phyloP scores from a whole-genome alignment of 139 green algal species.

The Picocystis salinarum region DNA sequence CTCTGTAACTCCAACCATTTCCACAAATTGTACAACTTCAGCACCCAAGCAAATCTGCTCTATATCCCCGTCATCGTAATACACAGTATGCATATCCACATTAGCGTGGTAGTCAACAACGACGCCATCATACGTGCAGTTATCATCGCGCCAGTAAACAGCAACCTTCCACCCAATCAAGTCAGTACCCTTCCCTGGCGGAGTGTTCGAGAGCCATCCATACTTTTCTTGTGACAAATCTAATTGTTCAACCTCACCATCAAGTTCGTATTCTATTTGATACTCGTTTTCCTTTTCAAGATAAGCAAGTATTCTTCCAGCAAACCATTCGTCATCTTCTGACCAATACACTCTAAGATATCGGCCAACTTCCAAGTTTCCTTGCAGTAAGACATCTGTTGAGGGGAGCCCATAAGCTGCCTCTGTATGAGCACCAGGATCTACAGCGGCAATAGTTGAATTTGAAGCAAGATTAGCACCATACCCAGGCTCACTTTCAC shows the following conservation, averaged over 20 bases:
- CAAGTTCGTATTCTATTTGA: slow-evolving; percentile 37
- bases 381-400: too few species aligned
- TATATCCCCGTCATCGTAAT: slow-evolving; percentile 30
- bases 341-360: slow-evolving; percentile 33
- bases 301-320: slow-evolving; percentile 13
- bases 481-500: too few species aligned
- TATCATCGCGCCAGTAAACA: slow-evolving; percentile 2
- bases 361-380: too few species aligned
- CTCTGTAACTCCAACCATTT: too few species aligned
- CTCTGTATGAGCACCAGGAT: too few species aligned
- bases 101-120: neutral
- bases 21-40: slow-evolving; percentile 8
- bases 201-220: neutral
- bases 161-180: neutral
- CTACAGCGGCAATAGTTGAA: too few species aligned
- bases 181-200: neutral
- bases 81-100: slow-evolving; percentile 7
- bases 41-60: slow-evolving; percentile 16
- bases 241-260: slow-evolving; percentile 24
- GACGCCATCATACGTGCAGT: neutral
- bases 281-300: too few species aligned
- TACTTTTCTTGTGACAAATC: slow-evolving; percentile 7
- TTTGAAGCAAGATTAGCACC: too few species aligned
- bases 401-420: too few species aligned
- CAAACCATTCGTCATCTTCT: slow-evolving; percentile 51